Base-by-base conservation (phyloP, 2,329 filamentous ascomycete genomes). In the Penicillium sp. region DNA sequence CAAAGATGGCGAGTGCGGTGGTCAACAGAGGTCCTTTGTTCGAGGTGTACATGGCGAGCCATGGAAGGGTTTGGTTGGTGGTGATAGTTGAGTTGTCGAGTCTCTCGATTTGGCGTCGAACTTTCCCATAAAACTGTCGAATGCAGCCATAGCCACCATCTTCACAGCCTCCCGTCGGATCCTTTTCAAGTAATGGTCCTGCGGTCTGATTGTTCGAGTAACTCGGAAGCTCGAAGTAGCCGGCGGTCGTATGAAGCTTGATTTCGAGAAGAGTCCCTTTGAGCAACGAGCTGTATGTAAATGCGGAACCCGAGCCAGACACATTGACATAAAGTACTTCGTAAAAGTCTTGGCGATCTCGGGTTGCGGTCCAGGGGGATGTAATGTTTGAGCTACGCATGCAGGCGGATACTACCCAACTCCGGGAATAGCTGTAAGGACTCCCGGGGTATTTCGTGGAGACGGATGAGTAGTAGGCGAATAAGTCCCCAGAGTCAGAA, bases 141-240 rank as follows among this genome's bases (percentile, higher is more conserved):
- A 42, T n/a, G 19, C 37, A 42, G 10, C 37, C 37, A 24, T 42
- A 44, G 6, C 24, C 21, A 16, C 24, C 37, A 1, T 48, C 10
- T 9, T 34, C 28, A 1, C 48, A 52, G 24, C 14, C 24, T 4
- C 7, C 18, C 10, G n/a, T 43, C 1, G 57, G 55, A n/a, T 58
- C 56, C 4, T 42, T 46, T 5, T 58, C 54, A 14, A 62, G 48
- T 13, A 64, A 48, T 13, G 54, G 47, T 1, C 67, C 67, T 1
- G 67, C 34, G 23, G 40, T 28, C 3, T 55, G 52, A 14, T 55
- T 53, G 33, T 71, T 72, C 50, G 62, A 55, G 51, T 68, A 64
- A 45, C 65, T 71, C 9, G 69, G 69, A 9, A 71, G 51, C 56
- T 70, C 68, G 48, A 73, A 73, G 36, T 68, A 71, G 1, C 70